Base-by-base conservation (phyloP, 352 stramenopile genomes). In the Globisporangium splendens region DNA sequence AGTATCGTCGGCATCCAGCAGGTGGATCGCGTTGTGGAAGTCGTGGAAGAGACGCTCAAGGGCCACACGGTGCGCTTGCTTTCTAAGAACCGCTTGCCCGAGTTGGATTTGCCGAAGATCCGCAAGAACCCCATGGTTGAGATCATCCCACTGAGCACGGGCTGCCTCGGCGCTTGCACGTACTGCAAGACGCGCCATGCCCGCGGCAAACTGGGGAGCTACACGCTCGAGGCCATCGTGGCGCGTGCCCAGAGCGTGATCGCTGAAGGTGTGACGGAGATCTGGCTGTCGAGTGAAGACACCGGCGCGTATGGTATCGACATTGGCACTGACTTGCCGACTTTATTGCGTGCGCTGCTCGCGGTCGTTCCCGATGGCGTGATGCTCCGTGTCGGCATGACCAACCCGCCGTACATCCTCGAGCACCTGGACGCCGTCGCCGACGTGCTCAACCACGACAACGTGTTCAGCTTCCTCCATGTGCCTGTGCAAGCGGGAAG, bases 161-260 rank as follows among this genome's bases (percentile, higher is more conserved):
- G 91, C 28, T 98, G 91, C 62, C 79, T 98, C 5, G 91, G 91
- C 13, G 86, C 87, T 6, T 98, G 91, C 59, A 97, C 91, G 18
- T 98, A 97, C 77, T 98, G 91, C 72, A 97, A 97, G 74, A 98
- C 91, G 10, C 85, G 85, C 21, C 88, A 96, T 61, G 91, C 91
- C 20, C 82, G 91, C n/a, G 91, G 91, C 20, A 95, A 91, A 60
- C 59, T 98, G 38, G 88, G 88, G 17, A 96, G 84, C 56, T 98
- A 98, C 66, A 77, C 79, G 21, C 74, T 81, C 0, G 75, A 95
- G 18, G 82, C 64, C 0, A 96, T 98, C 57, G 71, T 91, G 41
- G 69, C 77, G 0, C 77, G 91, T 31, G 79, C 81, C 0, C 59
- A 82, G 43, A 70, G 56, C 18, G 90, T 95, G 15, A 72, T 94